Percentiles rank a stretch among this genome's conserved stretches.
These are phyloP conservation scores for Coemansia sp. DNA, from an alignment of 192 early-diverging fungal species.

Conservation along the genomic window DNA sequence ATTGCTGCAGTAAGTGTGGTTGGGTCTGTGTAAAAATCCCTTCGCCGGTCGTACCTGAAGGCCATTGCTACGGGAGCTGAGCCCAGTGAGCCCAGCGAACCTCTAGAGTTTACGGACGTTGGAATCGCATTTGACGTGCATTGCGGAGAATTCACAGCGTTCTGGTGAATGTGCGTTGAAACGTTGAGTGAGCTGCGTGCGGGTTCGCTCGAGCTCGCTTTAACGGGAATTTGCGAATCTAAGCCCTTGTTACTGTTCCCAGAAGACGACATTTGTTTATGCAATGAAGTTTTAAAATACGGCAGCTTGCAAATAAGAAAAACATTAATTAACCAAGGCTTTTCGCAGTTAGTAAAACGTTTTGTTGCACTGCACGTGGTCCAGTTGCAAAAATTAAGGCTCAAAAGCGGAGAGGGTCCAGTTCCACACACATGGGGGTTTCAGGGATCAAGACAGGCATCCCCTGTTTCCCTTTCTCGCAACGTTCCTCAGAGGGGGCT, in stretches of 20 bases:
- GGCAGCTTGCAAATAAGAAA: no score
- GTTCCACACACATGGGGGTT: no score
- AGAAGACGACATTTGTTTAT: not conserved
- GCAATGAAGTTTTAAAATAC: not conserved
- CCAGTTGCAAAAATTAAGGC: no score
- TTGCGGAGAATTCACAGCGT: not conserved
- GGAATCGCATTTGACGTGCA: not conserved
- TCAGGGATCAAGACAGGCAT: no score
- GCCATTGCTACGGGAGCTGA: constrained; percentile 46
- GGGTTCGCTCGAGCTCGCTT: not conserved
- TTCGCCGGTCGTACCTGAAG: constrained; percentile 38
- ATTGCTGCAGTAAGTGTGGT: constrained; percentile 41
- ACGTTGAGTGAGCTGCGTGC: not conserved
- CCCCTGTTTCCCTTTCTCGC: no score
- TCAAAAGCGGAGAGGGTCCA: no score
- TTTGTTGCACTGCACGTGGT: no score
- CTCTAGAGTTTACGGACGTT: not conserved
- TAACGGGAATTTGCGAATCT: not conserved
- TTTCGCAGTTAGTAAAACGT: not conserved
- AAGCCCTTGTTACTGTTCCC: not conserved
- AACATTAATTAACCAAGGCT: not conserved
- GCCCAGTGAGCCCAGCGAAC: constrained; percentile 22
- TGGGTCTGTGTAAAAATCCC: constrained; percentile 50
- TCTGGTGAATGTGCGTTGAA: not conserved
- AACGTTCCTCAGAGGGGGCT: no score